These are phyloP conservation scores for Lotmaria passim DNA, from an alignment of 208 protist genomes.

Conservation along the genomic window DNA sequence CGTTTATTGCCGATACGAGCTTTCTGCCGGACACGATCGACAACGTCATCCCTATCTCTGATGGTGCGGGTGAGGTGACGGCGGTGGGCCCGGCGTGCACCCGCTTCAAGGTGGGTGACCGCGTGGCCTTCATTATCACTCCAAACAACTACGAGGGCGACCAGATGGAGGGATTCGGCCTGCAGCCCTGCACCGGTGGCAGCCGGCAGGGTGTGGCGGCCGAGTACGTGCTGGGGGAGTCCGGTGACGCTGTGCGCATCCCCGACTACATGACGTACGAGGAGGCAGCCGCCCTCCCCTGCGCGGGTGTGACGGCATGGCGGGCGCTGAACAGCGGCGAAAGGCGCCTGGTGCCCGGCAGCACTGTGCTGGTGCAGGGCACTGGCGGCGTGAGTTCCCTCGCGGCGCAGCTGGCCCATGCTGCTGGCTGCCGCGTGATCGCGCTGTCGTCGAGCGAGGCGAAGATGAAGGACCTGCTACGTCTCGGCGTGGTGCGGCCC, in stretches of 20 bases:
- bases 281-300: conserved; percentile 34
- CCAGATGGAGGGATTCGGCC: conserved; percentile 30
- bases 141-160: conserved; percentile 23
- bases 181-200: conserved; percentile 30
- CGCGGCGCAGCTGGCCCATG: conserved; percentile 38
- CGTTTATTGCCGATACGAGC: conserved; percentile 22
- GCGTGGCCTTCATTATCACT: conserved; percentile 32
- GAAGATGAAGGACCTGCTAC: conserved; percentile 34
- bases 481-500: conserved; percentile 23
- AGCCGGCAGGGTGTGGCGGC: conserved; percentile 33
- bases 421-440: conserved; percentile 37
- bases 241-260: conserved; percentile 21
- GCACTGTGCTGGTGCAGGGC: conserved; percentile 40
- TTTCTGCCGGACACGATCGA: conserved; percentile 19
- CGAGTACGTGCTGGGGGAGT: conserved; percentile 33
- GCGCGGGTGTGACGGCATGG: conserved; percentile 39
- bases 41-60: conserved; percentile 33
- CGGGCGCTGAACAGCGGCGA: conserved; percentile 33
- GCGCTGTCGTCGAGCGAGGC: conserved; percentile 32
- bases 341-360: conserved; percentile 34
- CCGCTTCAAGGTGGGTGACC: conserved; percentile 30
- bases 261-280: conserved; percentile 37
- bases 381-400: conserved; percentile 44
- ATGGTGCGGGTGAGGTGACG: conserved; percentile 34
- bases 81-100: conserved; percentile 15